A percentile compares a stretch with the other conserved stretches of the same genome.
These are phyloP conservation scores for Scleroderma citrinum DNA, from an alignment of 768 basidiomycete genomes.

Conservation along the genomic window DNA sequence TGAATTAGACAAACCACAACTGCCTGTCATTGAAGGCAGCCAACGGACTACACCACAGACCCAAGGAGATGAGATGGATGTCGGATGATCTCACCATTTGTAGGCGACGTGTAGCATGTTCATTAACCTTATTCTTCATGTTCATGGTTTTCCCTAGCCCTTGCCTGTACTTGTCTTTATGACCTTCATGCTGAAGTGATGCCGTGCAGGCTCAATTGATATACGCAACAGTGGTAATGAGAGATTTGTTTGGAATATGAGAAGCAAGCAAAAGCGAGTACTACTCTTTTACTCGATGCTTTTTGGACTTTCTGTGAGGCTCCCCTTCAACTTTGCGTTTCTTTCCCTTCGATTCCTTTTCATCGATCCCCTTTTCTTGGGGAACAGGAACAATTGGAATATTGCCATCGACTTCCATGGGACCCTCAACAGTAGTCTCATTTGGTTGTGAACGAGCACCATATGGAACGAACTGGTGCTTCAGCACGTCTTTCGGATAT, in stretches of 20 bases:
- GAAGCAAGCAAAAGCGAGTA: neutral
- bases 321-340: slow-evolving; percentile 48
- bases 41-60: slow-evolving; percentile 33
- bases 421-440: slow-evolving; percentile 1
- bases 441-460: slow-evolving; percentile 37
- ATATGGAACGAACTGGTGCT: slow-evolving; percentile 57
- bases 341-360: slow-evolving; percentile 27
- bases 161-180: slow-evolving; percentile 20
- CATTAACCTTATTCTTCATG: slow-evolving; percentile 23
- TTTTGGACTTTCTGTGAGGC: slow-evolving; percentile 44
- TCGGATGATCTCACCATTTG: slow-evolving; percentile 38
- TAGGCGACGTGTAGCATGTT: slow-evolving; percentile 1
- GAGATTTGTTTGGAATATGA: neutral
- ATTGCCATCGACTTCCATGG: slow-evolving; percentile 20
- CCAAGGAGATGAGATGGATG: slow-evolving; percentile 60
- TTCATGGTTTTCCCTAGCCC: slow-evolving; percentile 19
- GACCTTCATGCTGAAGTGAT: slow-evolving; percentile 12
- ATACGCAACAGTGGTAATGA: neutral
- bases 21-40: slow-evolving; percentile 14
- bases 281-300: slow-evolving; percentile 29
- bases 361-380: slow-evolving; percentile 1
- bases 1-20: slow-evolving; percentile 25
- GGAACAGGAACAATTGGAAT: slow-evolving; percentile 9
- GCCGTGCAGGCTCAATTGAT: neutral
- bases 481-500: slow-evolving; percentile 57